Conservation (phyloP, 441 rosid species). For the Erysimum pusillum region DNA sequence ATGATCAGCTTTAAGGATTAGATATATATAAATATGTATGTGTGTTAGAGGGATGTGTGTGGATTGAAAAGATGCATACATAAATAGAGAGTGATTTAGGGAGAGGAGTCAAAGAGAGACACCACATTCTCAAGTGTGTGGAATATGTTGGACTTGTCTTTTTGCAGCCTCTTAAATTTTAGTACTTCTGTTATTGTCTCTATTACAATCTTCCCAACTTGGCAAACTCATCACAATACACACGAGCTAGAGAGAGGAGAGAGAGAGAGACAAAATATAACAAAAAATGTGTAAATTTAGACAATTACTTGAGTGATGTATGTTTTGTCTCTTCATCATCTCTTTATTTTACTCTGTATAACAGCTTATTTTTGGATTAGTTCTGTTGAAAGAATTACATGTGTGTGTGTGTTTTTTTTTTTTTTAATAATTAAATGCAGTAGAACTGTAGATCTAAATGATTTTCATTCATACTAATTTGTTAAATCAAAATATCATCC, state of each 20-base stretch:
- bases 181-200: conserved; percentile 50
- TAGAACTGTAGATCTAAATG: too few relatives aligned
- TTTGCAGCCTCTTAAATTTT: conserved; percentile 44
- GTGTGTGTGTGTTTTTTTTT: not conserved
- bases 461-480: too few relatives aligned
- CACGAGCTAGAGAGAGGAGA: conserved; percentile 43
- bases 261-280: conserved; percentile 29
- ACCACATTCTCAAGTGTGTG: conserved; percentile 54
- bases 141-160: conserved; percentile 44
- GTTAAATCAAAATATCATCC: too few relatives aligned
- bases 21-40: conserved; percentile 25
- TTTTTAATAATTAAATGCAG: not conserved
- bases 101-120: conserved; percentile 55
- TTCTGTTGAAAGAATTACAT: conserved; percentile 19
- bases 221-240: conserved; percentile 48
- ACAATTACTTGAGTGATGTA: conserved; percentile 41
- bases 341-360: conserved; percentile 34
- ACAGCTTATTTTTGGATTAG: conserved; percentile 32
- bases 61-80: conserved; percentile 41
- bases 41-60: conserved; percentile 42
- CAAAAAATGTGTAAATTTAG: conserved; percentile 44
- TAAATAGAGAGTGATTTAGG: conserved; percentile 58
- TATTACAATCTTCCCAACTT: conserved; percentile 48
- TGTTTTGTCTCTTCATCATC: conserved; percentile 29
- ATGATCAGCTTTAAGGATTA: conserved; percentile 25